These are phyloP conservation scores for Barnettozyma siamensis DNA, from an alignment of 805 yeast genomes.

Conservation along the genomic window DNA sequence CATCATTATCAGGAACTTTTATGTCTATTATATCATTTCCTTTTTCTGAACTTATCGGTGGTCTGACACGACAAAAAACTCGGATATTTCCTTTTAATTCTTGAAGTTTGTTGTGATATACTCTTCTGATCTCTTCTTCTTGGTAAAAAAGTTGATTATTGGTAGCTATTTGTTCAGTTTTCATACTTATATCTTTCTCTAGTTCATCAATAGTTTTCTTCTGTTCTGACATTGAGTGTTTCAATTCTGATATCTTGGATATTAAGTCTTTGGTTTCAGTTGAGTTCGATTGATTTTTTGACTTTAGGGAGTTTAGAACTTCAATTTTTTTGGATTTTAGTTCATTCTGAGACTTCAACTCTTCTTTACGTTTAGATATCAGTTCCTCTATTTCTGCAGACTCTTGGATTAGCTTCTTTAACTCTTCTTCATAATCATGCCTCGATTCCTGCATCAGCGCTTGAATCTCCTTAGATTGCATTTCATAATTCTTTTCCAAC, in stretches of 20 bases:
- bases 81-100: slow-evolving; percentile 89
- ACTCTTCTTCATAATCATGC: background rate
- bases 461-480: background rate
- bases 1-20: slow-evolving; percentile 25
- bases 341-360: slow-evolving; percentile 6
- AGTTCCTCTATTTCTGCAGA: background rate
- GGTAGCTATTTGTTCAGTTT: slow-evolving; percentile 26
- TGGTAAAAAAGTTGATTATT: slow-evolving; percentile 34
- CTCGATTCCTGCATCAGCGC: slow-evolving; percentile 2
- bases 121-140: slow-evolving; percentile 55
- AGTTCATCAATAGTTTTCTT: slow-evolving; percentile 16
- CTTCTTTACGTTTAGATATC: background rate
- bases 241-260: slow-evolving; percentile 15
- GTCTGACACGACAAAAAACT: slow-evolving; percentile 83
- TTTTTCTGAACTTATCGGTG: slow-evolving; percentile 32
- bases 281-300: background rate
- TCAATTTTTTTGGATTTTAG: slow-evolving; percentile 10
- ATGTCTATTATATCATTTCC: slow-evolving; percentile 26
- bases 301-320: background rate
- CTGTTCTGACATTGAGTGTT: slow-evolving; percentile 13
- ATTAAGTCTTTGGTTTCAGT: background rate
- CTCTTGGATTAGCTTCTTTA: background rate
- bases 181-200: slow-evolving; percentile 19
- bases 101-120: slow-evolving; percentile 68
- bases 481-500: background rate